Percentiles rank a stretch among this genome's conserved stretches.
Conservation (phyloP, 2,329 filamentous ascomycete genomes). For the Drechslerella coelobrocha region DNA sequence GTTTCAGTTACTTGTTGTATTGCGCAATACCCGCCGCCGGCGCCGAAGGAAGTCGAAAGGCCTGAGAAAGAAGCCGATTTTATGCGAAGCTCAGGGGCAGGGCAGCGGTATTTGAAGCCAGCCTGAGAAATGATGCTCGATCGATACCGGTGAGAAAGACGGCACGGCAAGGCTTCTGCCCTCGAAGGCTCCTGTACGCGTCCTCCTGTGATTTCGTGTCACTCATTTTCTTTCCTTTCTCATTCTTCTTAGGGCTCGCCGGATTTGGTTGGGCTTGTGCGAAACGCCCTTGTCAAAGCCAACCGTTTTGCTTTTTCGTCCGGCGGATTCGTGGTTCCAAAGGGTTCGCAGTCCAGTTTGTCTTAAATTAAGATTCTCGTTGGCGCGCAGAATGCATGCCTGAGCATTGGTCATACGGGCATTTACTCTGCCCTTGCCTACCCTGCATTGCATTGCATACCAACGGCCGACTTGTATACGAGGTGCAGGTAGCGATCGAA, state of each 20-base stretch:
- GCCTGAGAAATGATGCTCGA: conserved; percentile 9
- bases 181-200: conserved; percentile 28
- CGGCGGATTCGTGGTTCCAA: conserved; percentile 10
- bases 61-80: conserved; percentile 23
- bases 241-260: conserved; percentile 43
- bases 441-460: neutral
- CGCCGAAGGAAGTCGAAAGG: conserved; percentile 15
- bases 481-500: neutral
- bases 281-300: conserved; percentile 1
- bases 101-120: conserved; percentile 6
- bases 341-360: neutral
- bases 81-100: conserved; percentile 42
- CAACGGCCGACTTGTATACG: conserved; percentile 4
- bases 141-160: conserved; percentile 9
- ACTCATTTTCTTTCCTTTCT: conserved; percentile 50
- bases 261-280: conserved; percentile 38
- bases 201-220: conserved; percentile 51
- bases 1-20: conserved; percentile 43
- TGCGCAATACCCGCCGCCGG: conserved; percentile 50
- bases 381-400: conserved; percentile 6
- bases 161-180: conserved; percentile 4
- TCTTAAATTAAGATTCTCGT: conserved; percentile 16
- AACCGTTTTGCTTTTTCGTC: conserved; percentile 38
- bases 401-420: neutral
- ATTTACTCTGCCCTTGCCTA: neutral